A percentile compares a stretch with the other conserved stretches of the same genome.
Conservation (phyloP, 306 rosid genomes). For the Casuarina cunninghamiana region DNA sequence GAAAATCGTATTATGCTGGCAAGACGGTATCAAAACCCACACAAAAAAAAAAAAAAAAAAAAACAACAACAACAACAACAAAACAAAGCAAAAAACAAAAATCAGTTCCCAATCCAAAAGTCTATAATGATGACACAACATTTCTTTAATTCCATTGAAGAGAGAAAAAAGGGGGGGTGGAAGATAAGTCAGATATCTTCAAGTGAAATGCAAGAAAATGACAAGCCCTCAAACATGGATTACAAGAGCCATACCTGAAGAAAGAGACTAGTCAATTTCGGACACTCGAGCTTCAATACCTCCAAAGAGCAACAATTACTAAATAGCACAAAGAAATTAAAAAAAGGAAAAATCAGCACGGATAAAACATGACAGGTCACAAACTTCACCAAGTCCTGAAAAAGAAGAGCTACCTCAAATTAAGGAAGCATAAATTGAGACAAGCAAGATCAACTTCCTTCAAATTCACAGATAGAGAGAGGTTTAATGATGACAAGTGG, state of each 20-base stretch:
- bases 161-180: background rate
- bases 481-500: slow-evolving; percentile 65
- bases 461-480: slow-evolving; percentile 76
- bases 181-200: background rate
- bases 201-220: background rate
- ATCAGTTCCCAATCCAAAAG: background rate
- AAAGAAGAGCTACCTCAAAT: slow-evolving; percentile 63
- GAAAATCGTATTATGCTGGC: background rate
- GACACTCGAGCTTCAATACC: slow-evolving; percentile 83
- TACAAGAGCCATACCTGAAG: slow-evolving; percentile 65
- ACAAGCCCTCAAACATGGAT: background rate
- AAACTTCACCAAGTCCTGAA: slow-evolving; percentile 1
- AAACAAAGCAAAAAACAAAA: no score
- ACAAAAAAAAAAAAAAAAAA: no score
- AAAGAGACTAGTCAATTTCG: slow-evolving; percentile 79
- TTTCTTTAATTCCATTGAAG: background rate
- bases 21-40: background rate
- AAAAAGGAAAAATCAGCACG: slow-evolving; percentile 8
- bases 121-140: background rate
- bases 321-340: slow-evolving; percentile 23
- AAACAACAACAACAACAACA: no score
- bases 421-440: slow-evolving; percentile 82
- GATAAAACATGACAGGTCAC: slow-evolving; percentile 5
- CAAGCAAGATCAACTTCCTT: slow-evolving; percentile 93
- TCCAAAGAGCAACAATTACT: slow-evolving; percentile 89